A percentile compares a stretch with the other conserved stretches of the same genome.
phyloP scores from a whole-genome alignment of 192 early-diverging fungal species.

The Coemansia sp. region DNA sequence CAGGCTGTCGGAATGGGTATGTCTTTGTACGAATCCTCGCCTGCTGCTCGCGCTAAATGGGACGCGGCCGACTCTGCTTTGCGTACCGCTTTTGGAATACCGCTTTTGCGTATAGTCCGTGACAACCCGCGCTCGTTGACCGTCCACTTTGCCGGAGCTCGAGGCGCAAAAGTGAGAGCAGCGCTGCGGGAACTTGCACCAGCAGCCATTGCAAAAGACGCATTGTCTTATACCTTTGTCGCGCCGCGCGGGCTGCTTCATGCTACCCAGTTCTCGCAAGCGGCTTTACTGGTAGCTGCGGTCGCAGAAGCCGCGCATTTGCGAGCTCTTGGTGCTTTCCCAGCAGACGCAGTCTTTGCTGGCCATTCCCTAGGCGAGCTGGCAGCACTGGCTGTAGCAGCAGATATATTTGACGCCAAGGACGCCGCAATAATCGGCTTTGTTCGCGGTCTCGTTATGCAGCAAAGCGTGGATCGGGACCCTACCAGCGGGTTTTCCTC shows the following conservation, averaged over 20 bases:
- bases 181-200: constrained; percentile 80
- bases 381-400: constrained; percentile 82
- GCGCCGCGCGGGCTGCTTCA: constrained; percentile 81
- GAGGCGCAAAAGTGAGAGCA: constrained; percentile 77
- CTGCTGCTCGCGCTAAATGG: constrained; percentile 86
- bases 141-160: constrained; percentile 85
- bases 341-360: constrained; percentile 76
- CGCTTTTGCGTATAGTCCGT: constrained; percentile 88
- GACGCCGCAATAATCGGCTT: constrained; percentile 86
- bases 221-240: constrained; percentile 71
- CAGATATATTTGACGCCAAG: constrained; percentile 76
- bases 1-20: constrained; percentile 95
- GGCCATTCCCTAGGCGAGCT: constrained; percentile 96
- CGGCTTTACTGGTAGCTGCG: constrained; percentile 86
- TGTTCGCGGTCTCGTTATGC: constrained; percentile 96
- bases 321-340: constrained; percentile 76
- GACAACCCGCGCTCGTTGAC: constrained; percentile 80
- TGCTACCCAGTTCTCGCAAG: constrained; percentile 95
- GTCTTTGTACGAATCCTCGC: constrained; percentile 78
- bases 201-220: constrained; percentile 60
- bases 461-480: constrained; percentile 82
- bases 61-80: constrained; percentile 88
- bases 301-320: constrained; percentile 87
- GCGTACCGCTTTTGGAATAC: constrained; percentile 79
- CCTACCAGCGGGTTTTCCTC: constrained; percentile 66